Evolutionary conservation across 2,329 filamentous ascomycete genomes (phyloP).

Genomic region (Sporothrix luriei): DNA sequence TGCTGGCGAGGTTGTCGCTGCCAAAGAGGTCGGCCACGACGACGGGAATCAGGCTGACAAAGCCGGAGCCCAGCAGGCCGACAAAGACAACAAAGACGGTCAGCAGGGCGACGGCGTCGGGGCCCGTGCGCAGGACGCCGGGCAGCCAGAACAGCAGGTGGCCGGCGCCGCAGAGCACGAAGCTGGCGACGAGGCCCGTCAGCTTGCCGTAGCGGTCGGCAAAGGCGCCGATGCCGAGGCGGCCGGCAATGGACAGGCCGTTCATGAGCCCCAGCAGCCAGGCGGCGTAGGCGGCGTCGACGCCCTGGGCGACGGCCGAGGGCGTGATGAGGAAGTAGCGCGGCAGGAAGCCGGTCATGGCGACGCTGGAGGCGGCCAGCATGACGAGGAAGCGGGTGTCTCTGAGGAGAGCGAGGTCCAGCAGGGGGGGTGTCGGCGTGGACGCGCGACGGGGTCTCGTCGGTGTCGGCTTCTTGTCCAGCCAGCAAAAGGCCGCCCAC

Average conservation of each 20-base stretch:
- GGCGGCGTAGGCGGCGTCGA: not conserved
- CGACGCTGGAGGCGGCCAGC: conserved; percentile 6
- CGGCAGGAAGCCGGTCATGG: conserved; percentile 19
- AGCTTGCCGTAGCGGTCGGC: conserved; percentile 17
- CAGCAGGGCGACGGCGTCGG: not conserved
- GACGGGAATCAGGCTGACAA: conserved; percentile 11
- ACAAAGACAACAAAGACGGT: conserved; percentile 14
- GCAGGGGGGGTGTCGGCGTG: too few relatives aligned
- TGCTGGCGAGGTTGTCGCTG: not conserved
- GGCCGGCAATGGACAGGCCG: conserved; percentile 4
- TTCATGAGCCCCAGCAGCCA: conserved; percentile 7
- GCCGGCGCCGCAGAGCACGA: not conserved
- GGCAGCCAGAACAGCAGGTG: conserved; percentile 20
- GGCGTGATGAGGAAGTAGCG: conserved; percentile 12
- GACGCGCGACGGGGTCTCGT: too few relatives aligned
- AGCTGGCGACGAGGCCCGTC: not conserved
- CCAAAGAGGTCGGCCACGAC: conserved; percentile 7
- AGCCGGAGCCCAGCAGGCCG: not conserved
- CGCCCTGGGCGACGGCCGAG: not conserved
- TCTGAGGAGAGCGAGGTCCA: too few relatives aligned
- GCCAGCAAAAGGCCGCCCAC: too few relatives aligned
- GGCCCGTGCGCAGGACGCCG: not conserved
- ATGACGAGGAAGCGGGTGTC: too few relatives aligned
- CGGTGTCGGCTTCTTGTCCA: too few relatives aligned
- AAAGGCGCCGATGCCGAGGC: not conserved